Base-by-base conservation (phyloP, 345 rosid species). In the Aegle marmelos region DNA sequence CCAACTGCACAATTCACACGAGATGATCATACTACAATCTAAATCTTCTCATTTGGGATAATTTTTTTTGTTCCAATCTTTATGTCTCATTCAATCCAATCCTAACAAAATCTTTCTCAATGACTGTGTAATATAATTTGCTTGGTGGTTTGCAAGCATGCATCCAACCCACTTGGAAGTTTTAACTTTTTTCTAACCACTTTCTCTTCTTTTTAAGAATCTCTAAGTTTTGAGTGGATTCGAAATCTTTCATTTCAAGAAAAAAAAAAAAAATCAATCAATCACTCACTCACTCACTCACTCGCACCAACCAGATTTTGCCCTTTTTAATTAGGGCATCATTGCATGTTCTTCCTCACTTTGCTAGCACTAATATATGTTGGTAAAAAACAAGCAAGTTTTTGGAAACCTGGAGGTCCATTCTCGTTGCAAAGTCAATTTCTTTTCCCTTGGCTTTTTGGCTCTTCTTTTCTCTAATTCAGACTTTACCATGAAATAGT, bases 101-200 rank as follows among this genome's bases (percentile, higher is more conserved):
- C n/a, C 71, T 34, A 7, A 54, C 31, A 24, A 73, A 58, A 59
- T 36, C 76, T 64, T 67, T 74, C 65, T 74, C 75, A 14, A 22
- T 30, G 4, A 5, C 16, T 56, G 68, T 34, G 24, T 61, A 41
- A 59, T 27, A 65, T 67, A 28, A 69, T 62, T 60, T 76, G 77
- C 54, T 76, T 60, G 62, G 48, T 48, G 74, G 71, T 66, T 75
- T 76, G 70, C 67, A 54, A 72, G 39, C 62, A 50, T 68, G 39
- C 62, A 59, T 68, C 73, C 28, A 58, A 60, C 24, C 83, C 80
- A 83, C 85, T 79, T 59, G 79, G 76, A 8, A 9, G 7, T 68
- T 65, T 75, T 21, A 71, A 22, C 34, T 57, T 72, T 57, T 37
- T 11, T 3, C 7, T 2, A 34, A 36, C 72, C 48, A 17, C 33